These are phyloP conservation scores for Nemophila menziesii DNA, from an alignment of 257 asterid species.

Conservation along the genomic window DNA sequence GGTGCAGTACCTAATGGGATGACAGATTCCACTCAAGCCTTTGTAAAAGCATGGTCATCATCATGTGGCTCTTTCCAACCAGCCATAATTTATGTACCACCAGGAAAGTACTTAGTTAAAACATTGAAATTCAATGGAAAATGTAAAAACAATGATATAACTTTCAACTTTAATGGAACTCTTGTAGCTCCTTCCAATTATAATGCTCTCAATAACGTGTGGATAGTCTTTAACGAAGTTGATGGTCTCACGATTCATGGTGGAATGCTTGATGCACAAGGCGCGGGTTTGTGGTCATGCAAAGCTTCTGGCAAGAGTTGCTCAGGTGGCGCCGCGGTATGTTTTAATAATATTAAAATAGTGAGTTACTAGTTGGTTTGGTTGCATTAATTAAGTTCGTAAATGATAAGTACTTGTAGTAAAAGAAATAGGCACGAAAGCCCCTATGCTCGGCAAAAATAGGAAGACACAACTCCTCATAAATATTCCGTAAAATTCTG, in stretches of 20 bases:
- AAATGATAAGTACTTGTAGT: too few relatives aligned
- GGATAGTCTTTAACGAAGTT: constrained; percentile 36
- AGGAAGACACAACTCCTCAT: too few relatives aligned
- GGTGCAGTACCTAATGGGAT: constrained; percentile 43
- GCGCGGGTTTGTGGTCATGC: constrained; percentile 50
- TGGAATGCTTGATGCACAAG: constrained; percentile 51
- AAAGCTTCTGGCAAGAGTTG: constrained; percentile 33
- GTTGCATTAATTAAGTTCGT: too few relatives aligned
- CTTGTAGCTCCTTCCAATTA: constrained; percentile 47
- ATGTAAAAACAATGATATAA: constrained; percentile 29
- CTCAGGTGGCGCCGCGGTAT: constrained; percentile 47
- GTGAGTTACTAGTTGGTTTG: too few relatives aligned
- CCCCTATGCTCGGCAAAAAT: too few relatives aligned
- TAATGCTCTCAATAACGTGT: constrained; percentile 19
- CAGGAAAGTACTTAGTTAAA: constrained; percentile 31
- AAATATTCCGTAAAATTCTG: too few relatives aligned
- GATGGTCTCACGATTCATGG: constrained; percentile 36
- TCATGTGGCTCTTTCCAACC: constrained; percentile 40
- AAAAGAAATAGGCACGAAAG: too few relatives aligned
- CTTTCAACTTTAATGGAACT: constrained; percentile 27
- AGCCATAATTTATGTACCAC: constrained; percentile 34
- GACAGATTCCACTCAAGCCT: constrained; percentile 36
- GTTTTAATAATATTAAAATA: too few relatives aligned
- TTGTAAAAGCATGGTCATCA: constrained; percentile 37
- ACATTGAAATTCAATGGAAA: constrained; percentile 28